Conservation (phyloP, 306 rosid genomes). For the Delonix regia region DNA sequence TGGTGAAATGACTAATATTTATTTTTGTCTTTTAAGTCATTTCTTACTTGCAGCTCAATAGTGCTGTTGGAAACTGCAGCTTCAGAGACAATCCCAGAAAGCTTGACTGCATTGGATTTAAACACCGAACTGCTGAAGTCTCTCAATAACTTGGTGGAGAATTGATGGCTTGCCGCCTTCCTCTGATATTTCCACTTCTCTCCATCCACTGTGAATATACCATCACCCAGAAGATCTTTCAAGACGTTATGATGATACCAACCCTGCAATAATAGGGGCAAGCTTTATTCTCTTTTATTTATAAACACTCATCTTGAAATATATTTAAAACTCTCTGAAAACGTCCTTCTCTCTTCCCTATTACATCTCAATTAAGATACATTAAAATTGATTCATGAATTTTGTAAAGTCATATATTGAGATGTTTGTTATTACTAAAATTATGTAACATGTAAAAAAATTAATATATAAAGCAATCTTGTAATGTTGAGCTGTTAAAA, state of each 20-base stretch:
- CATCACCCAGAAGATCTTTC: conserved; percentile 63
- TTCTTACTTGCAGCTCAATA: conserved; percentile 53
- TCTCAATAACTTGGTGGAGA: conserved; percentile 50
- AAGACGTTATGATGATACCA: conserved; percentile 48
- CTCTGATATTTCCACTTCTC: conserved; percentile 61
- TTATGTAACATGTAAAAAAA: too few species aligned
- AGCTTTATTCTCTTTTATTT: background rate
- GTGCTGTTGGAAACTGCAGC: conserved; percentile 42
- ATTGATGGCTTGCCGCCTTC: conserved; percentile 49
- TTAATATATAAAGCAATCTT: too few species aligned
- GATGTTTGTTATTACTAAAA: too few species aligned
- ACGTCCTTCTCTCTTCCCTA: too few species aligned
- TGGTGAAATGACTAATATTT: too few species aligned
- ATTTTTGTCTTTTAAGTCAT: background rate
- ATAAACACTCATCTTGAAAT: background rate
- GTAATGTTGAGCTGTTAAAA: too few species aligned
- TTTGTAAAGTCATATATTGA: too few species aligned
- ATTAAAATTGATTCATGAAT: too few species aligned
- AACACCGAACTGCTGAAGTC: conserved; percentile 54
- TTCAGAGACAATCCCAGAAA: conserved; percentile 50
- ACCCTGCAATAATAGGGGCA: conserved; percentile 45
- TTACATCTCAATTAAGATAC: too few species aligned
- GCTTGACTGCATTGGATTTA: conserved; percentile 53
- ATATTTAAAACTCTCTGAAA: too few species aligned
- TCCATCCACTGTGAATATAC: conserved; percentile 62